Conservation (phyloP, 768 basidiomycete genomes). For the Serpula lacrymans region DNA sequence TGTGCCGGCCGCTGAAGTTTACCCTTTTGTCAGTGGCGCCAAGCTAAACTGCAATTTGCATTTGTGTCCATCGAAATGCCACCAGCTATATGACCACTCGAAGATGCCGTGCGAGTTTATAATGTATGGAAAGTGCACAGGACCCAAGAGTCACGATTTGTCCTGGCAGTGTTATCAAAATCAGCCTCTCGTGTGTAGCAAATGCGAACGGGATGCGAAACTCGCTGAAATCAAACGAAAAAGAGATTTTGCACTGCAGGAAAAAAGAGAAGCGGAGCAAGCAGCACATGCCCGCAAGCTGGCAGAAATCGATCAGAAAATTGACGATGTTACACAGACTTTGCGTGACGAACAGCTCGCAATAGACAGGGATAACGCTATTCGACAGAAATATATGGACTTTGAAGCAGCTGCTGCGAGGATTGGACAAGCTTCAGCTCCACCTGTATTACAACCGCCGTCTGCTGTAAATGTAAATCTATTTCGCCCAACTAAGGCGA, state of each 20-base stretch:
- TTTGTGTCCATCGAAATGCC: slow-evolving; percentile 57
- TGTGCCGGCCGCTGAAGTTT: background rate
- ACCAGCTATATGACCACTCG: slow-evolving; percentile 51
- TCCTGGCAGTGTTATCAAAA: slow-evolving; percentile 42
- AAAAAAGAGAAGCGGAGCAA: slow-evolving; percentile 43
- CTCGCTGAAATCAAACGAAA: slow-evolving; percentile 38
- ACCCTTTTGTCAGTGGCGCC: slow-evolving; percentile 35
- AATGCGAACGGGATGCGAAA: slow-evolving; percentile 46
- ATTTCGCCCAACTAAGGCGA: no score
- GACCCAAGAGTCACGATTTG: slow-evolving; percentile 39
- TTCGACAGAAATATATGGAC: slow-evolving; percentile 44
- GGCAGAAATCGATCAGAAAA: slow-evolving; percentile 40
- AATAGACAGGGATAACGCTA: slow-evolving; percentile 30
- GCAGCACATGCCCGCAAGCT: slow-evolving; percentile 39
- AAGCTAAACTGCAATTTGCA: slow-evolving; percentile 51
- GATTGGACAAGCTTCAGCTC: slow-evolving; percentile 8
- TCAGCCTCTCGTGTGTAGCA: slow-evolving; percentile 34
- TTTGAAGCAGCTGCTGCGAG: slow-evolving; percentile 32
- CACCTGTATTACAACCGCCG: slow-evolving; percentile 2
- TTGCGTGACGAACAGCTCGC: slow-evolving; percentile 35
- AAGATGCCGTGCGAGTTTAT: slow-evolving; percentile 45
- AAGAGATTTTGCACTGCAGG: slow-evolving; percentile 38
- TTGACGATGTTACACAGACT: slow-evolving; percentile 31
- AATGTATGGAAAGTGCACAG: slow-evolving; percentile 36
- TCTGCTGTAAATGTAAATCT: background rate